phyloP scores from a whole-genome alignment of 1,284 basidiomycete species.

The Tylopilus sp. region DNA sequence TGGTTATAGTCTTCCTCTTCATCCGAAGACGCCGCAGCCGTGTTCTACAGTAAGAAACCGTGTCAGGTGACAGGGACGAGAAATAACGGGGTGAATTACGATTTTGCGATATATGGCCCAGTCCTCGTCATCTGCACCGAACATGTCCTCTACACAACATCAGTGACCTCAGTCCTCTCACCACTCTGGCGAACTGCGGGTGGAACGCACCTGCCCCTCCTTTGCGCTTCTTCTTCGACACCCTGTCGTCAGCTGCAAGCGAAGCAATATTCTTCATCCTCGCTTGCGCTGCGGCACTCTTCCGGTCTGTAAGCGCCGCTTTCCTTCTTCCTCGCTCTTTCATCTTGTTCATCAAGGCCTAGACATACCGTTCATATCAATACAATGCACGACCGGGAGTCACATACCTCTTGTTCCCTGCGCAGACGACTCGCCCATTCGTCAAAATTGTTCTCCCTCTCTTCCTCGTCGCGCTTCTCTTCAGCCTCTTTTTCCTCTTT shows the following conservation, averaged over 20 bases:
- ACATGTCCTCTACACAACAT: slow-evolving; percentile 82
- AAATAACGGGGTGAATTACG: slow-evolving; percentile 55
- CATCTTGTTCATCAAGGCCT: slow-evolving; percentile 87
- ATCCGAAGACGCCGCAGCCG: slow-evolving; percentile 90
- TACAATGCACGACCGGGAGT: not conserved
- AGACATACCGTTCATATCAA: slow-evolving; percentile 1
- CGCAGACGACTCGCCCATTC: slow-evolving; percentile 82
- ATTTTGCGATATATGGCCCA: slow-evolving; percentile 99
- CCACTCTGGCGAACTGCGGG: not conserved
- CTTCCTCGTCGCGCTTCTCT: slow-evolving; percentile 82
- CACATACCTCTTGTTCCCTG: slow-evolving; percentile 80
- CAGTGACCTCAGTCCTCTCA: slow-evolving; percentile 8
- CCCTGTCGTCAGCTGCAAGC: slow-evolving; percentile 86
- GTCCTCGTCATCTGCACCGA: slow-evolving; percentile 96
- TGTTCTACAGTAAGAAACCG: slow-evolving; percentile 62
- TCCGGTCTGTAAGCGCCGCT: slow-evolving; percentile 90
- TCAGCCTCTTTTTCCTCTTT: slow-evolving; percentile 81
- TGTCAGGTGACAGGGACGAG: slow-evolving; percentile 8
- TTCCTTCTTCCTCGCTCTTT: slow-evolving; percentile 87
- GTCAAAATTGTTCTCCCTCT: slow-evolving; percentile 75
- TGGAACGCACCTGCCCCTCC: slow-evolving; percentile 72
- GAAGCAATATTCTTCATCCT: slow-evolving; percentile 98
- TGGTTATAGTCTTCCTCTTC: slow-evolving; percentile 92
- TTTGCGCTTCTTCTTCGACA: slow-evolving; percentile 85
- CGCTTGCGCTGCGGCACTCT: slow-evolving; percentile 95